Percentiles rank a stretch among this genome's conserved stretches.
Conservation (phyloP, 139 green algal genomes). For the Micractinium sp. region DNA sequence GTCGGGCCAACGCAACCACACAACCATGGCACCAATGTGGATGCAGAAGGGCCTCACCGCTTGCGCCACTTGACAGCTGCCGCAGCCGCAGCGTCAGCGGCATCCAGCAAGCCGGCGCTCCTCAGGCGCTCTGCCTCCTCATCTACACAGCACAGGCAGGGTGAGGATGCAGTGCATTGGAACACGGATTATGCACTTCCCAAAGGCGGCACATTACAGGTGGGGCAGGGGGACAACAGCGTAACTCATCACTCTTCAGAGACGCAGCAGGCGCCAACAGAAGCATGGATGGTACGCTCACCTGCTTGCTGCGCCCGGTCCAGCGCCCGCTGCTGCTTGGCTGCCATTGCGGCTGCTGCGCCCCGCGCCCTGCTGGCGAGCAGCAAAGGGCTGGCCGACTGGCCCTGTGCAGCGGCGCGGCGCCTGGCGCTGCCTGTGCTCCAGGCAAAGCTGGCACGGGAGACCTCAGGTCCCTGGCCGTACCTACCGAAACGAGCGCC, state of each 20-base stretch:
- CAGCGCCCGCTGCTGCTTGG: background rate
- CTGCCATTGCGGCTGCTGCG: background rate
- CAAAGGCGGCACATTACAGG: too few relatives aligned
- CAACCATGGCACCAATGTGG: too few relatives aligned
- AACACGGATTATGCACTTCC: background rate
- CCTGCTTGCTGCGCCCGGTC: background rate
- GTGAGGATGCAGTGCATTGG: background rate
- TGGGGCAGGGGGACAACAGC: too few relatives aligned
- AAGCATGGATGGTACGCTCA: background rate
- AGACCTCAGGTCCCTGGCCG: too few relatives aligned
- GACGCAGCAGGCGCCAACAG: too few relatives aligned
- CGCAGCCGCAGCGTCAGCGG: background rate
- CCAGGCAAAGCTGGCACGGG: background rate
- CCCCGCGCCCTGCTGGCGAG: background rate
- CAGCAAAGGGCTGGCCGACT: background rate
- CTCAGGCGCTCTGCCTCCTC: background rate
- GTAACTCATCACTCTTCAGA: too few relatives aligned
- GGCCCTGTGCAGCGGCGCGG: background rate
- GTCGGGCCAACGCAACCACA: too few relatives aligned
- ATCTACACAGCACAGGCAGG: background rate
- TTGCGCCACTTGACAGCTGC: constrained; percentile 3
- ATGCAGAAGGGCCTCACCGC: background rate
- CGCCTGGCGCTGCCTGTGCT: background rate
- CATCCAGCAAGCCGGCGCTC: background rate
- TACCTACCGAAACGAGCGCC: too few relatives aligned